Conservation (phyloP, 2,329 filamentous ascomycete species). For the Magnaporthiopsis incrustans region DNA sequence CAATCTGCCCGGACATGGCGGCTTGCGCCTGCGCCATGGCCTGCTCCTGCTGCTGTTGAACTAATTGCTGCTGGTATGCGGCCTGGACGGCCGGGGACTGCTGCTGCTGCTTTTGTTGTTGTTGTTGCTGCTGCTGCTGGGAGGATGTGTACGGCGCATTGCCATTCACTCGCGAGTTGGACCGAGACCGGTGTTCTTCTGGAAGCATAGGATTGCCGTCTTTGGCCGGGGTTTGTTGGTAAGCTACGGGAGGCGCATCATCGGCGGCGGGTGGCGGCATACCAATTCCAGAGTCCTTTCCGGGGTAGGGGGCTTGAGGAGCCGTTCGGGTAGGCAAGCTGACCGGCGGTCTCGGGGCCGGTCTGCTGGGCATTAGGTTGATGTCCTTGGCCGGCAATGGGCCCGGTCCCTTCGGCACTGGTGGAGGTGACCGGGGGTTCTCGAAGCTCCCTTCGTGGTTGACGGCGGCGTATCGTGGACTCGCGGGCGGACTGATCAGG, state of each 20-base stretch:
- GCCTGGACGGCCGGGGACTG: conserved; percentile 29
- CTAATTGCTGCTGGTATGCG: conserved; percentile 52
- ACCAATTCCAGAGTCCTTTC: conserved; percentile 57
- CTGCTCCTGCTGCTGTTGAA: conserved; percentile 81
- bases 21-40: conserved; percentile 74
- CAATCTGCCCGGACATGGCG: conserved; percentile 62
- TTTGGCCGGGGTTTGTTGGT: conserved; percentile 31
- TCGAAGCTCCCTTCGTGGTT: conserved; percentile 93
- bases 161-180: conserved; percentile 56
- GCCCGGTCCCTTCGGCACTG: conserved; percentile 59
- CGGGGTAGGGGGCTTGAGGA: conserved; percentile 46
- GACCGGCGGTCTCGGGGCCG: conserved; percentile 80
- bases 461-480: conserved; percentile 75
- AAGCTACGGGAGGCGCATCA: conserved; percentile 32
- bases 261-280: conserved; percentile 55
- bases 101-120: conserved; percentile 8
- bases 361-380: conserved; percentile 68
- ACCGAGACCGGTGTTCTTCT: conserved; percentile 60
- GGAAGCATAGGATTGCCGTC: conserved; percentile 53
- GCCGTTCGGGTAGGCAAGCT: conserved; percentile 49
- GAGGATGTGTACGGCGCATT: conserved; percentile 41
- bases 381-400: conserved; percentile 43
- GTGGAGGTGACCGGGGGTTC: conserved; percentile 88
- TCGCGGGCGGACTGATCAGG: conserved; percentile 70
- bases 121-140: conserved; percentile 20